A percentile compares a stretch with the other conserved stretches of the same genome.
Conservation (phyloP, 441 rosid species). For the Arabidopsis lyrata region DNA sequence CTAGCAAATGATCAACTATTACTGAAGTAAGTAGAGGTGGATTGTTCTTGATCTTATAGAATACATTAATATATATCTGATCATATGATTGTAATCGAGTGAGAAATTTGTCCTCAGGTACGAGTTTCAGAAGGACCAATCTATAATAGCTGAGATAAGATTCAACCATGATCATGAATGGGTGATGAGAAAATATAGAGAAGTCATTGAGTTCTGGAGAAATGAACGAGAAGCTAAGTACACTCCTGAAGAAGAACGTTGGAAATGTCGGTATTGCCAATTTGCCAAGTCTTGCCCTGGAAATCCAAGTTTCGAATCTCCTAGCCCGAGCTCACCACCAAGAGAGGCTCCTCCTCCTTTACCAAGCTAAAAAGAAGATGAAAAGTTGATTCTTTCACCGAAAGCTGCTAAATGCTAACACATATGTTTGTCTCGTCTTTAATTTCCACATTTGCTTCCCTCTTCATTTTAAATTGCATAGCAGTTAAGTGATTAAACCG, state of each 20-base stretch:
- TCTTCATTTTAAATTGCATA: not conserved
- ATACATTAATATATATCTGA: slow-evolving; percentile 1
- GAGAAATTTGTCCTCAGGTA: slow-evolving; percentile 52
- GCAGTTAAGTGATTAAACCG: not conserved
- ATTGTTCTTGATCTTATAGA: not conserved
- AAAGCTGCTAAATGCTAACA: not conserved
- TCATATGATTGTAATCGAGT: slow-evolving; percentile 4
- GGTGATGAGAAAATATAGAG: slow-evolving; percentile 52
- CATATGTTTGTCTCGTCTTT: not conserved
- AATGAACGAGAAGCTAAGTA: slow-evolving; percentile 70
- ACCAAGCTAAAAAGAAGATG: slow-evolving; percentile 26
- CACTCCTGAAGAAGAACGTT: slow-evolving; percentile 72
- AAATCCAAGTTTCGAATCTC: slow-evolving; percentile 39
- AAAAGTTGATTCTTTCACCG: slow-evolving; percentile 10
- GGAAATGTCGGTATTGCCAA: slow-evolving; percentile 80
- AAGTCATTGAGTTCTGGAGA: slow-evolving; percentile 63
- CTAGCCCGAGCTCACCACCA: slow-evolving; percentile 23
- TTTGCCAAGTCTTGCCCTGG: slow-evolving; percentile 58
- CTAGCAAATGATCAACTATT: slow-evolving; percentile 58
- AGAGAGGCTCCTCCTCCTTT: slow-evolving; percentile 23
- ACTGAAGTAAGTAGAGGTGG: slow-evolving; percentile 57
- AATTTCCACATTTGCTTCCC: not conserved
- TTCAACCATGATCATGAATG: slow-evolving; percentile 64
- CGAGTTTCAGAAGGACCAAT: slow-evolving; percentile 73
- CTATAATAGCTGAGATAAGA: slow-evolving; percentile 70